Evolutionary conservation across 2,329 filamentous ascomycete genomes (phyloP), one percentile per base, ranked within the genome.

Genomic region (Phialophora chinensis): DNA sequence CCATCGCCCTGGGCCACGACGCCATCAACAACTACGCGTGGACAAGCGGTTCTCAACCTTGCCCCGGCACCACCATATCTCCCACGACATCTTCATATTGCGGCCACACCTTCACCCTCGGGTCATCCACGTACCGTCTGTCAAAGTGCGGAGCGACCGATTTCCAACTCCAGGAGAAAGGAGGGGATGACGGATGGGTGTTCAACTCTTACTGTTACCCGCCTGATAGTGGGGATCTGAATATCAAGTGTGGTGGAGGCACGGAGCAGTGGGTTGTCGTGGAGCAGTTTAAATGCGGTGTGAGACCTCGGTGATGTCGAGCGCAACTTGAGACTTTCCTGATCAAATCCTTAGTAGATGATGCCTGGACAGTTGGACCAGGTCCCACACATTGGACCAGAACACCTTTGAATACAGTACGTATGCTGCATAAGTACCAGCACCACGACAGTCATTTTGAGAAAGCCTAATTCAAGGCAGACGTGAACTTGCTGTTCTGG

Each of bases 1-100:
- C 44, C 25, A 60, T 60, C 56, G 44, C 35, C 1, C 56, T 58
- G 8, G 57, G 57, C 44, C 57, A 60, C 17, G 57, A 60, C 44
- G 12, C 23, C 0, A 20, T 60, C 6, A 52, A 49, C 25, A 52
- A 60, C 57, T 60, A 60, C 57, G 57, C 57, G 27, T 60, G 57
- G 57, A 29, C 20, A n/a, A 33, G 23, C 11, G 42, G 42, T 2
- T 60, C 57, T 14, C 17, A 29, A 11, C 57, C 57, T 10, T 60
- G 57, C 35, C 53, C 53, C 29, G 53, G 53, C n/a, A 55, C 53
- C 25, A 55, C 27, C 4, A 31, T 55, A 55, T 55, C 53, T 10
- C 53, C 53, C 29, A 35, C 53, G 31, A 35, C 53, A 12, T 14
- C 49, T 8, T 52, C 49, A 27, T 52, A 52, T 29, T 55, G 53